Conservation (phyloP, 2,329 filamentous ascomycete species). For the Talaromyces albobiverticillius region DNA sequence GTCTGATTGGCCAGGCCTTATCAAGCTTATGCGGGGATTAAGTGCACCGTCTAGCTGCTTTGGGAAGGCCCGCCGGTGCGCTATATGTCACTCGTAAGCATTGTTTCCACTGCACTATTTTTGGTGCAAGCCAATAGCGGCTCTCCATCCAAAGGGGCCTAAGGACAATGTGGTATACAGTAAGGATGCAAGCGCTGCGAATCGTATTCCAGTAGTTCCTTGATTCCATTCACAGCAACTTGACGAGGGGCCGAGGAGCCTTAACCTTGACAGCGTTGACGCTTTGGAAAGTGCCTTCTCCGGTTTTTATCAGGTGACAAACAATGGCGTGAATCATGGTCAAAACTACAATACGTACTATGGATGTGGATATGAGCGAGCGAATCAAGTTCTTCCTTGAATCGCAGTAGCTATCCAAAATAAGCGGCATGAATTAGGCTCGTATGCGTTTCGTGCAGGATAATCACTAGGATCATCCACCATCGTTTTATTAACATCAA, state of each 20-base stretch:
- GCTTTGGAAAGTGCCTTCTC: neutral
- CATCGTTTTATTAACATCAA: neutral
- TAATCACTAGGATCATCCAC: neutral
- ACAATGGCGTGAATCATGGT: neutral
- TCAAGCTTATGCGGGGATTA: conserved; percentile 9
- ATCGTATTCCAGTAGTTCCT: neutral
- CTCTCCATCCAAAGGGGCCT: neutral
- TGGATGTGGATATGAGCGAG: neutral
- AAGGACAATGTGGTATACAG: neutral
- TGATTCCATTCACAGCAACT: neutral
- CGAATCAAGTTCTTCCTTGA: no score
- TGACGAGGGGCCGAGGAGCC: neutral
- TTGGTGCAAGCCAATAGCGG: neutral
- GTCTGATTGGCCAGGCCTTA: conserved; percentile 2
- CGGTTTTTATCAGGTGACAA: neutral
- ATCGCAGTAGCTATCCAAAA: neutral
- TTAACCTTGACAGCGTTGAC: no score
- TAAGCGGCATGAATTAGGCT: neutral
- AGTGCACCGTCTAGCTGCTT: conserved; percentile 1
- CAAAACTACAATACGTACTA: no score
- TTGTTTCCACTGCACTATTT: neutral
- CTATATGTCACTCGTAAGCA: neutral
- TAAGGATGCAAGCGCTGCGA: conserved; percentile 8
- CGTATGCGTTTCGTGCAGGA: neutral
- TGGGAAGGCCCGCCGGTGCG: conserved; percentile 3